Base-by-base conservation (phyloP, 148 eudicot genomes). In the Tetragonia tetragonoides region DNA sequence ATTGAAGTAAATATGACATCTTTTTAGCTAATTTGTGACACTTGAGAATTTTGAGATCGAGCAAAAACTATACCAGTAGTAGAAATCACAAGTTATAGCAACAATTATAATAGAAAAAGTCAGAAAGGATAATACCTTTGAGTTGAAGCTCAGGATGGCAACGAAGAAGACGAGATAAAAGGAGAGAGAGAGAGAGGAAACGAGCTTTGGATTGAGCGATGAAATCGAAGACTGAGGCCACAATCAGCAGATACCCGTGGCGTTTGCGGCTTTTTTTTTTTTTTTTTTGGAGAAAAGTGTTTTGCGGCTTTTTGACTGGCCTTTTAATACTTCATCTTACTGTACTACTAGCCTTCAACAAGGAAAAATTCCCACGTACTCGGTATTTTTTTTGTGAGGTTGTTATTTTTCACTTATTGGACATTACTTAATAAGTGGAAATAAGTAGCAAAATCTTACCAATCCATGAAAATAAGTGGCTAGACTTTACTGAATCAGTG, bases 151-250 rank as follows among this genome's bases (percentile, higher is more conserved):
- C 21, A 73, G 61, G 59, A 0, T 28, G 34, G 68, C 60, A 49
- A 42, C n/a, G 53, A 74, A 49, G 34, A 66, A 28, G 16, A 75
- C 24, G 60, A 64, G 18, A 11, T 24, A 5, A 20, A 47, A 37
- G 3, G 60, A 47, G 60, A 18, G 62, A 37, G 49, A 6, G 20
- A 66, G 1, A 34, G 61, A 60, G 34, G 16, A 47, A 42, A n/a
- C 12, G 61, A 21, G 49, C 20, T 34, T 78, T 78, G 70, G 75
- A 78, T 18, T 28, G 74, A 54, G 42, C 80, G 80, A 78, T 70
- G 46, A 46, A 34, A 59, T 70, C 49, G 49, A 78, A 78, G 75
- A 24, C 17, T 73, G 75, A 73, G 64, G 65, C 75, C 75, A 56
- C 75, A 73, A 69, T 72, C 46, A 72, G 21, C 24, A 72, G 73